A percentile compares a stretch with the other conserved stretches of the same genome.
Evolutionary conservation across 2,329 filamentous ascomycete genomes (phyloP).

Genomic region (Claviceps maximensis): DNA sequence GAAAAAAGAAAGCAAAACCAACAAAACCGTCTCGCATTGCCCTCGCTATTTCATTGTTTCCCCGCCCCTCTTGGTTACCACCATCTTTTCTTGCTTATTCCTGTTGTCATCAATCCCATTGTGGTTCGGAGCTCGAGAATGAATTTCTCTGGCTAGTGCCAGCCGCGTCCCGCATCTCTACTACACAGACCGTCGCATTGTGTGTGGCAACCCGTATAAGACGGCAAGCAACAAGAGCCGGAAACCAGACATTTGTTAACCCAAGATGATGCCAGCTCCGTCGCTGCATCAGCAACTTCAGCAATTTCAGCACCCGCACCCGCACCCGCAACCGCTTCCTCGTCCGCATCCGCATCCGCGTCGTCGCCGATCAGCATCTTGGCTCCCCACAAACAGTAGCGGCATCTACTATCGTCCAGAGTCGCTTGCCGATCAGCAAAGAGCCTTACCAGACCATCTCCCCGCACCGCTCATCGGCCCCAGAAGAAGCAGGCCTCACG

Average conservation of each 20-base stretch:
- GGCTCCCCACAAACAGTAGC: constrained; percentile 3
- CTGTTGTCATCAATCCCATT: not conserved
- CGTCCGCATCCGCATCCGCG: not conserved
- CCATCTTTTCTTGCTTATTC: not conserved
- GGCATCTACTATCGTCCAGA: constrained; percentile 8
- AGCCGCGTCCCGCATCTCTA: not conserved
- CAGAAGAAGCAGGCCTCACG: constrained; percentile 25
- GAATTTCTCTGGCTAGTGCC: not conserved
- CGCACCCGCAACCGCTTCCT: not conserved
- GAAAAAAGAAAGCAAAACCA: not conserved
- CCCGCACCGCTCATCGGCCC: constrained; percentile 27
- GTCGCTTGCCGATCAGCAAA: not conserved
- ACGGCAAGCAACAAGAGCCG: not conserved
- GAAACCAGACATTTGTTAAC: constrained; percentile 2
- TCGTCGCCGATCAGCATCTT: constrained; percentile 4
- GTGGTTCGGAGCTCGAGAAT: not conserved
- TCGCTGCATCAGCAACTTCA: not conserved
- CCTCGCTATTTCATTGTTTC: not conserved
- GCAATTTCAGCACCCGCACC: not conserved
- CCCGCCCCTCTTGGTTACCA: not conserved
- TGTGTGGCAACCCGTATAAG: not conserved
- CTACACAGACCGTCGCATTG: not conserved
- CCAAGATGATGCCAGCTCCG: constrained; percentile 5
- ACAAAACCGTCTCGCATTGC: not conserved
- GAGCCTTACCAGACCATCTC: constrained; percentile 11